Evolutionary conservation across 139 green algal genomes (phyloP), one percentile per base, ranked within the genome.

Genomic region (Closterium sp.): DNA sequence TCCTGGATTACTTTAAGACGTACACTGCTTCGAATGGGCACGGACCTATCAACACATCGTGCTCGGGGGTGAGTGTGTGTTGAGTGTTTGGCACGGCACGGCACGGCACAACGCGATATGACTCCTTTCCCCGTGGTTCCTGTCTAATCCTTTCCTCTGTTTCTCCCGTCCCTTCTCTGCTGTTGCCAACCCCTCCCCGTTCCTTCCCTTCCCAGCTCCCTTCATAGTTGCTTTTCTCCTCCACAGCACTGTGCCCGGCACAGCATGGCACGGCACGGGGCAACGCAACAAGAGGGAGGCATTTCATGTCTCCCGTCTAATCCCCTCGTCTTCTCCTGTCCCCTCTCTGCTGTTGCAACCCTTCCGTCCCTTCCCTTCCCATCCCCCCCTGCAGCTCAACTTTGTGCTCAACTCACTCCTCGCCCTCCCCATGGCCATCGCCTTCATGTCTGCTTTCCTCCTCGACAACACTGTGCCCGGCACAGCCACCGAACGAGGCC

Each of bases 401-500:
- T 70, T 88, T 19, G 90, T 93, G 13, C 28, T 90, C 29, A 93
- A 93, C 31, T 86, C 90, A 2, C 22, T 92, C 2, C 27, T 93
- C 13, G 50, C 86, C 19, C 31, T 93, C 22, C 21, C 34, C 28
- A 93, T 93, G 90, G 31, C 91, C 11, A 28, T 93, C 86, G 34
- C 90, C 28, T 91, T 93, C 31, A 31, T 91, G 21, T 22, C 85
- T n/a, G 85, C 90, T n/a, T 91, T 93, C 22, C 11, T 93, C 22
- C 86, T 93, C 17, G 90, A 93, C 86, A 90, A 79, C 30, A 93
- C 90, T 29, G 90, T 93, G 27, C 90, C 90, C 13, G 90, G 90
- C 31, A 29, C 85, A 5, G 29, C 31, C 31, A 70, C 31, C n/a
- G 90, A 93, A 29, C 85, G 90, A n/a, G 90, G 90, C 21, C 42